Conservation (phyloP, 176 grass and related monocot species). For the barley (Hordeum vulgare) region DNA sequence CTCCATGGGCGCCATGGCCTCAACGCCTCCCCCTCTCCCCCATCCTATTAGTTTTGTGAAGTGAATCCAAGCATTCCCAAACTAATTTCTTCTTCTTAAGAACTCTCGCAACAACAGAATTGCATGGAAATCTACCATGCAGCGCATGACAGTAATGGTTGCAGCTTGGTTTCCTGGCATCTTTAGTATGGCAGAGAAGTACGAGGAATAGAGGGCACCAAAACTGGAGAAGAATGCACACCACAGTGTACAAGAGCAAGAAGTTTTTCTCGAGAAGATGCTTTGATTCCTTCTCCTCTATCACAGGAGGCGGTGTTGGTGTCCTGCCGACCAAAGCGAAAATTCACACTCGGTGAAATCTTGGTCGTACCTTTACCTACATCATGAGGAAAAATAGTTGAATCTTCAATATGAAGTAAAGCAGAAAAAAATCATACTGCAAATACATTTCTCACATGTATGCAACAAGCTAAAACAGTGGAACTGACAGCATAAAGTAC, state of each 20-base stretch:
- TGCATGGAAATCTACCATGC: too few species aligned
- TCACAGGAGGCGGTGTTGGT: neutral
- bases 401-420: too few species aligned
- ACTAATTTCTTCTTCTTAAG: too few species aligned
- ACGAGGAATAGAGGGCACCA: neutral
- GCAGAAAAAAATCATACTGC: too few species aligned
- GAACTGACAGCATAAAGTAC: neutral
- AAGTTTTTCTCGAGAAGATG: neutral
- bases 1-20: too few species aligned
- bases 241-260: neutral
- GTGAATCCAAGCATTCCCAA: too few species aligned
- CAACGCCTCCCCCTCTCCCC: too few species aligned
- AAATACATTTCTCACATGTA: too few species aligned
- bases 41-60: too few species aligned
- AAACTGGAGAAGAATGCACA: neutral
- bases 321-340: neutral
- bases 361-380: neutral
- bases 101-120: too few species aligned
- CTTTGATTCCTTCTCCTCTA: neutral
- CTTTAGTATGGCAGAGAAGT: neutral
- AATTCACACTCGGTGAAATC: neutral
- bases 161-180: neutral
- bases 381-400: neutral
- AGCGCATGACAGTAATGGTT: too few species aligned
- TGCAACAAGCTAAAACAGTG: neutral